Evolutionary conservation across 139 green algal genomes (phyloP).

Genomic region (Chlamydomonas sp.): DNA sequence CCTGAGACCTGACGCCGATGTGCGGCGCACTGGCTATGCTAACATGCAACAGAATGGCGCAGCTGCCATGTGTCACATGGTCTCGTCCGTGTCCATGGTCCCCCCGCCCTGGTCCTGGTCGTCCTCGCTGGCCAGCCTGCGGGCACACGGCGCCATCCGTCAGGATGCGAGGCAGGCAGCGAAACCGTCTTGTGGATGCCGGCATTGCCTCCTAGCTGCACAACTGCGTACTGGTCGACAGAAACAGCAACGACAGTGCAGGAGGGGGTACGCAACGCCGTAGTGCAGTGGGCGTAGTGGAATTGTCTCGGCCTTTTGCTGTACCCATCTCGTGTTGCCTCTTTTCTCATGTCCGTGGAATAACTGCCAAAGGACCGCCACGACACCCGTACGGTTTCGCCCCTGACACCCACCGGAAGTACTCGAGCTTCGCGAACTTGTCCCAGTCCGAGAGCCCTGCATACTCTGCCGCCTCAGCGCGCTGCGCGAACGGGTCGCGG

Average conservation of each 20-base stretch:
- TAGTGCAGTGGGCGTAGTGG: no score
- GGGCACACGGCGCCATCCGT: no score
- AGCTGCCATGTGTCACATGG: not conserved
- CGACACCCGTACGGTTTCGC: not conserved
- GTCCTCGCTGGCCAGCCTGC: constrained; percentile 58
- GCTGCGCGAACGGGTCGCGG: constrained; percentile 65
- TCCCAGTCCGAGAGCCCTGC: constrained; percentile 79
- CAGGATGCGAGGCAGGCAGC: not conserved
- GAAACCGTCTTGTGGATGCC: not conserved
- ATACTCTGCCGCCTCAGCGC: constrained; percentile 66
- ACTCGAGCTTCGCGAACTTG: constrained; percentile 78
- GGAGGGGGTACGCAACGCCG: not conserved
- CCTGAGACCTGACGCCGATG: no score
- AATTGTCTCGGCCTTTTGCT: no score
- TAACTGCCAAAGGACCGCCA: no score
- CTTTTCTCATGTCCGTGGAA: no score
- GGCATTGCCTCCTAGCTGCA: no score
- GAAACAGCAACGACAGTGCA: not conserved
- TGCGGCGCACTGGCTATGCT: no score
- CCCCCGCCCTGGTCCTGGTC: constrained; percentile 41
- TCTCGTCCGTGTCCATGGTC: constrained; percentile 37
- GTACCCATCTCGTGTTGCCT: no score
- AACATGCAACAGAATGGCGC: no score
- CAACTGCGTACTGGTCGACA: not conserved
- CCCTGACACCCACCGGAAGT: constrained; percentile 45